phyloP scores from a whole-genome alignment of 2,329 filamentous ascomycete species.

The Fusarium buxicola region DNA sequence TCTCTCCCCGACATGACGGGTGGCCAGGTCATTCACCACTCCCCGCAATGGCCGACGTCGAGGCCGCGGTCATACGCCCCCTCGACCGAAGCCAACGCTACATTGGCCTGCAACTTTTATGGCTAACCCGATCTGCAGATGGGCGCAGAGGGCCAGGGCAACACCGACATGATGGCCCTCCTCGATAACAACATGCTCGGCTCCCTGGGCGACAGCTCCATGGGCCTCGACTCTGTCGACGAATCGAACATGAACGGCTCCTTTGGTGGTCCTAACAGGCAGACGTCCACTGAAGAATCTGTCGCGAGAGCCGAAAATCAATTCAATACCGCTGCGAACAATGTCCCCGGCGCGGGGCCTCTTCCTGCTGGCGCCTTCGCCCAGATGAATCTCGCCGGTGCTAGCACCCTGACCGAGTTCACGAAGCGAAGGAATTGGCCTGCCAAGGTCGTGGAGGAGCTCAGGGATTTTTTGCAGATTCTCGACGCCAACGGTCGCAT shows the following conservation, averaged over 20 bases:
- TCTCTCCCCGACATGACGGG: constrained; percentile 45
- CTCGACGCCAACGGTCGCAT: constrained; percentile 87
- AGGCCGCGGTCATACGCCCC: constrained; percentile 23
- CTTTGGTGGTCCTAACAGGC: constrained; percentile 36
- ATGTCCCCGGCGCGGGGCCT: constrained; percentile 57
- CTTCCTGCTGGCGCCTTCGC: constrained; percentile 54
- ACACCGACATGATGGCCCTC: constrained; percentile 57
- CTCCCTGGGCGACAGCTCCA: constrained; percentile 54
- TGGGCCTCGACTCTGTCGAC: constrained; percentile 56
- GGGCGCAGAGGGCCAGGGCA: constrained; percentile 46
- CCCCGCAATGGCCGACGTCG: constrained; percentile 26
- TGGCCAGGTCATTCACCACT: constrained; percentile 41
- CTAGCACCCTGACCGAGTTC: constrained; percentile 66
- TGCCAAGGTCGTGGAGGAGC: constrained; percentile 87
- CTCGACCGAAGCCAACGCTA: constrained; percentile 30
- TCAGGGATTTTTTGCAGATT: constrained; percentile 89
- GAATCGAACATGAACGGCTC: constrained; percentile 41
- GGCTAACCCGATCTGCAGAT: constrained; percentile 42
- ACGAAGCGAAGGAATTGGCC: constrained; percentile 81
- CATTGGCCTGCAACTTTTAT: constrained; percentile 25
- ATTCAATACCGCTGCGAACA: constrained; percentile 51
- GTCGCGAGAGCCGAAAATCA: constrained; percentile 50
- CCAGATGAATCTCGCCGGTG: constrained; percentile 49
- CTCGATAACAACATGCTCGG: constrained; percentile 57
- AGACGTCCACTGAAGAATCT: constrained; percentile 45